Conservation (phyloP, 2,329 filamentous ascomycete species). For the Hawksworthiomyces lignivorus region DNA sequence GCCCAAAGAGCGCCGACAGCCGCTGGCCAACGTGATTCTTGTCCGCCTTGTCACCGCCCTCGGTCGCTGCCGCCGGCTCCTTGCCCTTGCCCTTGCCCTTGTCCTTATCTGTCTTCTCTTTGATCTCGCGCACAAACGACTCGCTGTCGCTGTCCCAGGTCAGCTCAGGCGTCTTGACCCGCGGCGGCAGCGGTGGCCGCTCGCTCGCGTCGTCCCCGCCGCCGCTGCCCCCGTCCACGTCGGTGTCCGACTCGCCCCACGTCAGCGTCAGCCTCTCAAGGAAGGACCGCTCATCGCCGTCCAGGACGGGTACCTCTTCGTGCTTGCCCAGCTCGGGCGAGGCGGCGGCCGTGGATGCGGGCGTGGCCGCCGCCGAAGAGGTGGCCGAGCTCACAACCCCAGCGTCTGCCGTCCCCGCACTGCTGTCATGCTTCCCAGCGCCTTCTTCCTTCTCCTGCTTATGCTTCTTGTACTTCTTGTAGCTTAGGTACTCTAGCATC, state of each 20-base stretch:
- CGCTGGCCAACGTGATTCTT: slow-evolving; percentile 7
- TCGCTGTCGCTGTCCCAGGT: slow-evolving; percentile 39
- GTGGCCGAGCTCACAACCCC: slow-evolving; percentile 18
- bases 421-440: slow-evolving; percentile 17
- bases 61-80: slow-evolving; percentile 17
- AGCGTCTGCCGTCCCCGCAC: slow-evolving; percentile 17
- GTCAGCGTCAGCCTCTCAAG: slow-evolving; percentile 42
- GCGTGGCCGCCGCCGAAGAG: no score
- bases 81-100: slow-evolving; percentile 26
- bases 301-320: slow-evolving; percentile 37
- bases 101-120: slow-evolving; percentile 15
- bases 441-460: slow-evolving; percentile 39
- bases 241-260: slow-evolving; percentile 11
- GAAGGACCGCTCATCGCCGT: slow-evolving; percentile 51
- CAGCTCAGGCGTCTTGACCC: slow-evolving; percentile 41
- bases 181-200: slow-evolving; percentile 48
- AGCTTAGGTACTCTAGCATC: slow-evolving; percentile 58
- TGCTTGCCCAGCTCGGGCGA: no score
- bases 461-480: slow-evolving; percentile 56
- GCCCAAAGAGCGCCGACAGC: slow-evolving; percentile 9
- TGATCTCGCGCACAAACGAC: slow-evolving; percentile 22
- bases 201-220: slow-evolving; percentile 35
- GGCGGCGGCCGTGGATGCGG: no score
- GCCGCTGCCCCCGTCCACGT: slow-evolving; percentile 18
- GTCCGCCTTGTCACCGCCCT: background rate